phyloP scores from a whole-genome alignment of 1,284 basidiomycete species.

The Kwoniella shivajii region DNA sequence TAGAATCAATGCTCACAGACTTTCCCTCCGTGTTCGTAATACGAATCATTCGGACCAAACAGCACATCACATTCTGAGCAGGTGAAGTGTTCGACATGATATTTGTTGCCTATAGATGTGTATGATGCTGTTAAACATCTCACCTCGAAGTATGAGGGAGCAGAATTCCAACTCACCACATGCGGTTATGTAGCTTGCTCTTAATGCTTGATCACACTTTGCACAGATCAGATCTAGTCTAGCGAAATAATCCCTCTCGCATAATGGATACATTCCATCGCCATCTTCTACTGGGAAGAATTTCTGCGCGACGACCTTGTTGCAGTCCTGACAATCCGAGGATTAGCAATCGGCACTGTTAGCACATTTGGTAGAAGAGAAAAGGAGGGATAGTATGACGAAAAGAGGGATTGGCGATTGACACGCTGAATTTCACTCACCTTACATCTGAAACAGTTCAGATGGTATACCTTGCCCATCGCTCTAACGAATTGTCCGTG shows the following conservation, averaged over 20 bases:
- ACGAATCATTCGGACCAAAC: constrained; percentile 97
- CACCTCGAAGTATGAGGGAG: background rate
- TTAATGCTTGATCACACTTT: constrained; percentile 88
- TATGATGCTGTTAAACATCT: background rate
- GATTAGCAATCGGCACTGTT: too few species aligned
- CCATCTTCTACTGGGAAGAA: constrained; percentile 88
- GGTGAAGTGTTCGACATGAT: constrained; percentile 99
- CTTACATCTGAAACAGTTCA: constrained; percentile 96
- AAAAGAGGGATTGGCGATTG: background rate
- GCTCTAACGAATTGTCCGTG: constrained; percentile 92
- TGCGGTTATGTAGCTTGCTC: constrained; percentile 98
- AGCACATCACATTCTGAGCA: constrained; percentile 95
- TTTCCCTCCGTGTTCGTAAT: constrained; percentile 95
- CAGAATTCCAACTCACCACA: constrained; percentile 71
- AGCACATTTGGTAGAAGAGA: too few species aligned
- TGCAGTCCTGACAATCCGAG: constrained; percentile 73
- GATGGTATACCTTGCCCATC: constrained; percentile 88
- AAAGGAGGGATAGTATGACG: too few species aligned
- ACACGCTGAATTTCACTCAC: constrained; percentile 58
- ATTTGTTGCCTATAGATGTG: constrained; percentile 91
- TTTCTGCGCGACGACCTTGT: constrained; percentile 93
- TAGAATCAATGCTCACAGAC: constrained; percentile 63
- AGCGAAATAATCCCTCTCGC: constrained; percentile 97
- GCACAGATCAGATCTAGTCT: constrained; percentile 94
- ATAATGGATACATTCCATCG: constrained; percentile 85